phyloP scores from a whole-genome alignment of 2,329 filamentous ascomycete genomes.

The Ambrosiella beaveri region DNA sequence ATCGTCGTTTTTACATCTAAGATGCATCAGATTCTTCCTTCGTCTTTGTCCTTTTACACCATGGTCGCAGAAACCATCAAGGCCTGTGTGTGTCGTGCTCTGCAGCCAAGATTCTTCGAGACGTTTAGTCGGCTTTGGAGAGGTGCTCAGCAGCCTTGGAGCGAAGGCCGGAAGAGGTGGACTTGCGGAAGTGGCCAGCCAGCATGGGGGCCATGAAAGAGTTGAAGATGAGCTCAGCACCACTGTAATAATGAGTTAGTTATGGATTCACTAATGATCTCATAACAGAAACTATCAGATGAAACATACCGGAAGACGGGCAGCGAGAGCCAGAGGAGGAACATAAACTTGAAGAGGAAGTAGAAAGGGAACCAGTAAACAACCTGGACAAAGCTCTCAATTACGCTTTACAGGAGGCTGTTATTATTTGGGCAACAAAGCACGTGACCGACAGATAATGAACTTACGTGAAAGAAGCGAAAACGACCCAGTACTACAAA shows the following conservation, averaged over 20 bases:
- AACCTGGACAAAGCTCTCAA: constrained; percentile 68
- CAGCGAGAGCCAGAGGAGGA: constrained; percentile 94
- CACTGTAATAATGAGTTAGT: constrained; percentile 34
- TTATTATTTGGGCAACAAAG: constrained; percentile 13
- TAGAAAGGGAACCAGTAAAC: constrained; percentile 98
- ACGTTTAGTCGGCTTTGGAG: constrained; percentile 48
- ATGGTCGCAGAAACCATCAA: not conserved
- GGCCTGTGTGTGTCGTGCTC: not conserved
- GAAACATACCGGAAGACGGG: constrained; percentile 70
- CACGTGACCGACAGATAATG: not conserved
- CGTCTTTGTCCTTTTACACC: not conserved
- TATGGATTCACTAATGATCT: not conserved
- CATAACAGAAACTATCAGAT: constrained; percentile 14
- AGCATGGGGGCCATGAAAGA: constrained; percentile 86
- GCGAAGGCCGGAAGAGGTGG: constrained; percentile 71
- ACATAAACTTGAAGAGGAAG: constrained; percentile 98
- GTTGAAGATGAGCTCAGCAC: constrained; percentile 91
- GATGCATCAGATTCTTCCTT: too few species aligned
- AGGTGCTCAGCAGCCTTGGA: constrained; percentile 61
- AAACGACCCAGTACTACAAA: constrained; percentile 69
- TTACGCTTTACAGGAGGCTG: constrained; percentile 30
- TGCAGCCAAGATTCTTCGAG: too few species aligned
- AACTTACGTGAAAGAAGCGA: constrained; percentile 56
- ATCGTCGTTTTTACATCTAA: not conserved
- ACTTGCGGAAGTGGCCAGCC: constrained; percentile 67